Evolutionary conservation across 2,329 filamentous ascomycete genomes (phyloP), one percentile per base, ranked within the genome.

Genomic region (Trichoderma hamatum): DNA sequence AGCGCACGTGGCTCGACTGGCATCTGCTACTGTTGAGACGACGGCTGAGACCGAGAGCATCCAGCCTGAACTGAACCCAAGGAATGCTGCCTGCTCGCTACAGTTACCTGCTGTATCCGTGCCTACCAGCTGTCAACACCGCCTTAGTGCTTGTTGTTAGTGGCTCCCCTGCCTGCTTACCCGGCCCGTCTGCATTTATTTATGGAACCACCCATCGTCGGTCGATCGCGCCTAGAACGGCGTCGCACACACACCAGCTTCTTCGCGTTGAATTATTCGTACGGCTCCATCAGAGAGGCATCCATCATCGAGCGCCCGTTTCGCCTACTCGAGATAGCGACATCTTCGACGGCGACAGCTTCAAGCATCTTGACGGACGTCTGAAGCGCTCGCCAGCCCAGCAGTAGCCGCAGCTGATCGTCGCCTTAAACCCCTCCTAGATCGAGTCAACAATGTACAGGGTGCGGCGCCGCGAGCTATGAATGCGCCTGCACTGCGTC

Each of bases 401-500:
- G 39, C 19, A 7, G 39, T 13, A 34, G 21, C 30, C n/a, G 30
- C 52, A 21, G 24, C 32, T 7, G 11, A 56, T 26, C 28, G 52
- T 24, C 43, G 63, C 16, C 63, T 30, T 9, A 13, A 24, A 49
- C 66, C 66, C 66, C 66, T 63, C 66, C 36, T n/a, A 24, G 11
- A 21, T 16, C 43, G 19, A 43, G 4, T 60, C 66, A 30, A 68
- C 66, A 68, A 68, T 68, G 66, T 43, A 62, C 58, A 62, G 26
- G 58, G 21, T 46, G 34, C 55, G 66, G 58, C 34, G 55, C 69
- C 59, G 61, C 60, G 52, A 64, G 51, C 59, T 51, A 70, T 70
- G 69, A 70, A 54, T 59, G 66, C 69, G 59, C 49, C 65, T 26
- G 56, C 46, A 70, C 59, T 56, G 54, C 58, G 39, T 58, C 49